Evolutionary conservation across 2,329 filamentous ascomycete species (phyloP).

Genomic region (Monilinia laxa): DNA sequence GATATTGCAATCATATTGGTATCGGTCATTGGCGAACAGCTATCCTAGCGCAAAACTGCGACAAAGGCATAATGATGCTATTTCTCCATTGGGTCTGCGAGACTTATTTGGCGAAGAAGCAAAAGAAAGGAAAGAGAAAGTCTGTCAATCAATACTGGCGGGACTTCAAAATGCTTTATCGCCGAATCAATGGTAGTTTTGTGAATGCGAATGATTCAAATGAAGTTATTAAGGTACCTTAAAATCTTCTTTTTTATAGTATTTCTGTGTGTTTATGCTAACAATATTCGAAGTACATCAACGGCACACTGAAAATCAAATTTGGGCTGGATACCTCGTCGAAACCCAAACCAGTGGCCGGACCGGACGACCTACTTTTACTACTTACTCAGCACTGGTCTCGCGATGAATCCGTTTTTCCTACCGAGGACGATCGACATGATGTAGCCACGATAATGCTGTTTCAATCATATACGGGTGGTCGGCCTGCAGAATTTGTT

Average conservation of each 20-base stretch:
- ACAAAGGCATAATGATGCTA: no score
- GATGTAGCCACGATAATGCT: background rate
- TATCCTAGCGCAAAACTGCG: no score
- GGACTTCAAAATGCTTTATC: constrained; percentile 27
- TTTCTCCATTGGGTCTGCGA: no score
- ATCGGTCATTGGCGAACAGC: no score
- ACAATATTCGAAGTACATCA: constrained; percentile 19
- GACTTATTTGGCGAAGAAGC: no score
- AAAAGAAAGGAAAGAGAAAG: no score
- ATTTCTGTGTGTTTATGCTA: no score
- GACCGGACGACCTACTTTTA: constrained; percentile 32
- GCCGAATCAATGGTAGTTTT: constrained; percentile 24
- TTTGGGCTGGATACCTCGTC: constrained; percentile 25
- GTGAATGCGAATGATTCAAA: no score
- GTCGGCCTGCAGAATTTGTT: no score
- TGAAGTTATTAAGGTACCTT: no score
- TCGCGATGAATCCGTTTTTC: constrained; percentile 19
- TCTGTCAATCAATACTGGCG: constrained; percentile 6
- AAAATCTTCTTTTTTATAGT: no score
- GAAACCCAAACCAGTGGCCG: constrained; percentile 31
- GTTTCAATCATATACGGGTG: background rate
- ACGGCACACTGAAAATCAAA: constrained; percentile 25
- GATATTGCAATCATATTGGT: no score
- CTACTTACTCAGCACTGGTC: constrained; percentile 32
- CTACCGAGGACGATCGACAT: background rate